These are phyloP conservation scores for Colletotrichum incanum DNA, from an alignment of 2,329 filamentous ascomycete species.

Conservation along the genomic window DNA sequence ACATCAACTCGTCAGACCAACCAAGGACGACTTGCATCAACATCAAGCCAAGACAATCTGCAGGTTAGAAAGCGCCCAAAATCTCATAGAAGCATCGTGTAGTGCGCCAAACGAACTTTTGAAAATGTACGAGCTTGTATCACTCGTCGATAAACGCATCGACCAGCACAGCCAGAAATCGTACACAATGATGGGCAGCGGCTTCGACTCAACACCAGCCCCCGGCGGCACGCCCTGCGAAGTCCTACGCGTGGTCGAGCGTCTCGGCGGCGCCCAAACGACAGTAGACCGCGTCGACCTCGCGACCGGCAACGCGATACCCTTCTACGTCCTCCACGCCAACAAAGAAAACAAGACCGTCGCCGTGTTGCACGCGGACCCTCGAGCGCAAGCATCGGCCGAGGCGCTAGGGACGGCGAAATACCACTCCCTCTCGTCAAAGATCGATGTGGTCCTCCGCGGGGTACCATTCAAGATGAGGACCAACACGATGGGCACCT, in stretches of 20 bases:
- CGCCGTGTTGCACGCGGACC: conserved; percentile 25
- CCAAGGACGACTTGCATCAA: neutral
- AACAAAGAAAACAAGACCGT: conserved; percentile 23
- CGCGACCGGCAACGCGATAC: conserved; percentile 16
- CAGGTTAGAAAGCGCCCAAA: neutral
- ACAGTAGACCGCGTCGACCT: conserved; percentile 38
- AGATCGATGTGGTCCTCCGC: conserved; percentile 32
- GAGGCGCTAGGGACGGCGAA: conserved; percentile 18
- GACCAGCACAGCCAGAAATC: neutral
- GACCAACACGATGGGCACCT: conserved; percentile 11
- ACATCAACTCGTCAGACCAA: no score
- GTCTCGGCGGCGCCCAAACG: conserved; percentile 43
- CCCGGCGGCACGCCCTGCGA: conserved; percentile 16
- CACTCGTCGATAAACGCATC: conserved; percentile 2
- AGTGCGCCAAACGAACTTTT: no score
- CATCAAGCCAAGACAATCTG: neutral
- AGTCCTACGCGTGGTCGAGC: conserved; percentile 20
- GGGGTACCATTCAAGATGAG: conserved; percentile 38
- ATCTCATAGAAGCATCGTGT: neutral
- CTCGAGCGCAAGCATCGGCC: neutral
- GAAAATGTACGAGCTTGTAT: neutral
- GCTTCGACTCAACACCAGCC: conserved; percentile 1
- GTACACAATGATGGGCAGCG: neutral
- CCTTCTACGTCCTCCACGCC: conserved; percentile 34
- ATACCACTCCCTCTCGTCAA: conserved; percentile 29